Evolutionary conservation across 2,329 filamentous ascomycete genomes (phyloP).

Genomic region (Claviceps spartinae): DNA sequence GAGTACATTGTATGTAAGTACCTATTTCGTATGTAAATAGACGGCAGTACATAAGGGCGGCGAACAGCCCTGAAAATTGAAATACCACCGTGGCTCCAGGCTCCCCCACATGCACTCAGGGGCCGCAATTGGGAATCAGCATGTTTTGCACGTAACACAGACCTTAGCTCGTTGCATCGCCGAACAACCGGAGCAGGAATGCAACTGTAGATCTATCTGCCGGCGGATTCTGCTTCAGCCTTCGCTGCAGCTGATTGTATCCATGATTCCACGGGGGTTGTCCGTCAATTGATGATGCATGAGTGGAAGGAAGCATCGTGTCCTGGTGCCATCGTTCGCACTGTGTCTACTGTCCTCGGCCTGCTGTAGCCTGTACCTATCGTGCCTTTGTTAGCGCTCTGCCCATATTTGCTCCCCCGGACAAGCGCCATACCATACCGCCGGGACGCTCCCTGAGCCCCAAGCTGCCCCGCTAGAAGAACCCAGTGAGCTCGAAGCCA

Average conservation of each 20-base stretch:
- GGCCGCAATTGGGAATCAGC: neutral
- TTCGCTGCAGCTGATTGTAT: neutral
- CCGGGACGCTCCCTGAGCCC: neutral
- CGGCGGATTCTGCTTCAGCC: neutral
- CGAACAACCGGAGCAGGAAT: neutral
- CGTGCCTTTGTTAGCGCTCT: neutral
- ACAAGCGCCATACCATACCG: neutral
- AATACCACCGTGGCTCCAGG: neutral
- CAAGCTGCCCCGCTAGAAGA: neutral
- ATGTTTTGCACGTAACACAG: neutral
- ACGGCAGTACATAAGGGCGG: neutral
- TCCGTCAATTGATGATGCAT: slow-evolving; percentile 2
- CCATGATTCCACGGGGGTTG: neutral
- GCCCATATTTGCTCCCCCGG: neutral
- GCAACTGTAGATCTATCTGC: slow-evolving; percentile 3
- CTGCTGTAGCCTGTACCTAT: neutral
- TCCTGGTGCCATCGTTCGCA: neutral
- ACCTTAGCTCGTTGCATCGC: neutral
- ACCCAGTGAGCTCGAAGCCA: neutral
- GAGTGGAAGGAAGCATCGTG: neutral
- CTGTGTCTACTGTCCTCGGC: neutral
- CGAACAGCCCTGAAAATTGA: neutral
- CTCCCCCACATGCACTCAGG: neutral
- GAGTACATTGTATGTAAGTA: too few relatives aligned
- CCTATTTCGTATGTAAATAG: too few relatives aligned